phyloP scores from a whole-genome alignment of 331 rosid species.

The Prunus yedoensis region DNA sequence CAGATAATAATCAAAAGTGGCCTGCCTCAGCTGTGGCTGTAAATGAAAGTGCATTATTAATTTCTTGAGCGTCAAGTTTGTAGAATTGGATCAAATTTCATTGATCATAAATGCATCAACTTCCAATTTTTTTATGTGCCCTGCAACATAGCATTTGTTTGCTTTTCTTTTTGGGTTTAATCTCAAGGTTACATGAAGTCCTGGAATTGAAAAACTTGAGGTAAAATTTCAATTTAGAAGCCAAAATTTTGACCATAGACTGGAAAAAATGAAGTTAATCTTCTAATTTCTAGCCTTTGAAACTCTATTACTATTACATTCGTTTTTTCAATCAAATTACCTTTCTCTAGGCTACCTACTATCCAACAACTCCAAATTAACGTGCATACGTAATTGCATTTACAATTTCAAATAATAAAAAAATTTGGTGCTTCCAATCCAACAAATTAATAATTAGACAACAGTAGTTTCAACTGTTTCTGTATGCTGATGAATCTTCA shows the following conservation, averaged over 20 bases:
- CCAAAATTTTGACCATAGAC: neutral
- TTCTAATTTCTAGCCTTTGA: neutral
- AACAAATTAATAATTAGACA: neutral
- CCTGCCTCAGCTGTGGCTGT: neutral
- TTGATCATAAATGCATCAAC: neutral
- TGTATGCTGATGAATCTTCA: constrained; percentile 1
- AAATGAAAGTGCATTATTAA: neutral
- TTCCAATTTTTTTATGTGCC: neutral
- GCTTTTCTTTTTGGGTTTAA: neutral
- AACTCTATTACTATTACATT: neutral
- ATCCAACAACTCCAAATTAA: constrained; percentile 13
- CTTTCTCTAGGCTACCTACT: neutral
- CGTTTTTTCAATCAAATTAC: neutral
- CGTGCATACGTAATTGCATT: constrained; percentile 2
- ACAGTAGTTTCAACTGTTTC: neutral
- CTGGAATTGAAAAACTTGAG: neutral
- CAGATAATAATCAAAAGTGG: neutral
- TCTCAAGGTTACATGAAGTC: too few relatives aligned
- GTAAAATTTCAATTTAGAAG: neutral
- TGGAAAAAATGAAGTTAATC: neutral
- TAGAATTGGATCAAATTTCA: neutral
- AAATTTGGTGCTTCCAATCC: neutral
- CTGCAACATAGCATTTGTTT: neutral
- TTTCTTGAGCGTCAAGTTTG: neutral
- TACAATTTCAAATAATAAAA: neutral